A percentile compares a stretch with the other conserved stretches of the same genome.
These are phyloP conservation scores for Spathaspora arborariae DNA, from an alignment of 805 yeast genomes.

Conservation along the genomic window DNA sequence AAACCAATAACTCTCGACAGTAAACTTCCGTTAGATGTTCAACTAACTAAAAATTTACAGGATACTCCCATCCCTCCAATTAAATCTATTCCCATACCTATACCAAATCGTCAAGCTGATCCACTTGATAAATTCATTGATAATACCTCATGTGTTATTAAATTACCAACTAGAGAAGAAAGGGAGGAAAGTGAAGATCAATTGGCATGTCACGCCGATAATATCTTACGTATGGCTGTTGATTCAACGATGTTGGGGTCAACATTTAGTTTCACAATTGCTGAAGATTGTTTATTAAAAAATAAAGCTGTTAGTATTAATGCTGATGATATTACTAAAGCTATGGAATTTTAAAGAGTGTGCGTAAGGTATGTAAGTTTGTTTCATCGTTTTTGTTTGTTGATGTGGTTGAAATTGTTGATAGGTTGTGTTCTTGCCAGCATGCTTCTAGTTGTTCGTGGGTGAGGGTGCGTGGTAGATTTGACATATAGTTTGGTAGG, in stretches of 20 bases:
- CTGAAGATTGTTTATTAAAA: conserved; percentile 2
- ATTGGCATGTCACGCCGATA: conserved; percentile 45
- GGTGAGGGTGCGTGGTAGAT: no score
- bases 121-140: no score
- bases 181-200: conserved; percentile 19
- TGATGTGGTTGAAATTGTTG: no score
- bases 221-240: conserved; percentile 44
- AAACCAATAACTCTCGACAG: background rate
- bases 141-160: no score
- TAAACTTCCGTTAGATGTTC: background rate
- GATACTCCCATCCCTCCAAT: background rate
- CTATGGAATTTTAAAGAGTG: conserved; percentile 10
- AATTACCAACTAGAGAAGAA: background rate
- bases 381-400: no score
- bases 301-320: conserved; percentile 31
- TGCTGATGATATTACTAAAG: conserved; percentile 34
- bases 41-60: background rate
- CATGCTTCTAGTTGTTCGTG: no score
- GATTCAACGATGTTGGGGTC: conserved; percentile 45
- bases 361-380: background rate
- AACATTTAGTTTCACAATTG: conserved; percentile 26
- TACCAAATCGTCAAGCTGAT: background rate
- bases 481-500: no score
- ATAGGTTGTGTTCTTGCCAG: no score
- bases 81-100: background rate